phyloP scores from a whole-genome alignment of 108 stramenopile genomes.

The Nitzschia sp. region DNA sequence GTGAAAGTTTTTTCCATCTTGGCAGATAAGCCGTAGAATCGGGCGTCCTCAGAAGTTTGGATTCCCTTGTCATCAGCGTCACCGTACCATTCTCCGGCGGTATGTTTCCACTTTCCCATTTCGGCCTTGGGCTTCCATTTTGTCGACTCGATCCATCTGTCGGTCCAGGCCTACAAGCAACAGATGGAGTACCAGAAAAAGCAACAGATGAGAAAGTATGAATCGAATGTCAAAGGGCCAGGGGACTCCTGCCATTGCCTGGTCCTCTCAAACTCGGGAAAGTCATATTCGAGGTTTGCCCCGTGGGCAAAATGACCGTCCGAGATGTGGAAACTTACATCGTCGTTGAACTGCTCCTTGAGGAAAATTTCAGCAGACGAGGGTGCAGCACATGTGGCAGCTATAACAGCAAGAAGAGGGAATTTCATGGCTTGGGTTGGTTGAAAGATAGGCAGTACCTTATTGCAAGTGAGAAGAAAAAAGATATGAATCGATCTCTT shows the following conservation, averaged over 20 bases:
- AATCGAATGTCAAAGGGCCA: conserved; percentile 1
- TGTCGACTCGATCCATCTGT: conserved; percentile 91
- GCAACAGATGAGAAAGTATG: neutral
- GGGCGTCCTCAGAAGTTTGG: conserved; percentile 88
- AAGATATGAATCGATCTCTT: no score
- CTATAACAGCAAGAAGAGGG: conserved; percentile 49
- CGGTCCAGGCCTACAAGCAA: conserved; percentile 63
- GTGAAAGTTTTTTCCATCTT: conserved; percentile 80
- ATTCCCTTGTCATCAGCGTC: conserved; percentile 93
- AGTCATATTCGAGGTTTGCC: neutral
- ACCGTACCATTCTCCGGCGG: conserved; percentile 91
- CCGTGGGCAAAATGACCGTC: no score
- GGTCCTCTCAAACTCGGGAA: neutral
- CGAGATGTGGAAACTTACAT: conserved; percentile 72
- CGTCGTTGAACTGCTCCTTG: conserved; percentile 91
- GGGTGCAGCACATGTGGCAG: conserved; percentile 49
- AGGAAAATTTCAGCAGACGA: conserved; percentile 69
- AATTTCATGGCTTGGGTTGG: conserved; percentile 75
- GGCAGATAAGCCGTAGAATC: conserved; percentile 96
- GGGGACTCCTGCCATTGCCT: no score
- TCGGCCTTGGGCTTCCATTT: conserved; percentile 93
- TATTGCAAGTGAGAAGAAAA: no score
- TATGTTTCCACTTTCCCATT: conserved; percentile 95
- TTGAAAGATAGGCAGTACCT: no score
- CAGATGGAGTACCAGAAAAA: neutral